A percentile compares a stretch with the other conserved stretches of the same genome.
These are phyloP conservation scores for Kurtzmaniella quercitrusa DNA, from an alignment of 1,139 yeast species.

Conservation along the genomic window DNA sequence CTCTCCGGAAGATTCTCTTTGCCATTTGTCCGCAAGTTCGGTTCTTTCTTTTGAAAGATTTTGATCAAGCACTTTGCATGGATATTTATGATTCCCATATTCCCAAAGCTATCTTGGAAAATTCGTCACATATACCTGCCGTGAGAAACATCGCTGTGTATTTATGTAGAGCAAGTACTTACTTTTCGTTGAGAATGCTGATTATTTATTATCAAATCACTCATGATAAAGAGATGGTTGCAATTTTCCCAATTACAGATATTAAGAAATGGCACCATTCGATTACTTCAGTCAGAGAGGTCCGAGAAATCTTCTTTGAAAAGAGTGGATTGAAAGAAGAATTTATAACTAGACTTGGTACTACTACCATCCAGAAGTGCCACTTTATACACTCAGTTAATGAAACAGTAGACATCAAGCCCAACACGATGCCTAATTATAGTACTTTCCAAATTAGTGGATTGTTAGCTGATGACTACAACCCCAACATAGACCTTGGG, in stretches of 20 bases:
- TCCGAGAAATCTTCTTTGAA: constrained; percentile 23
- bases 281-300: constrained; percentile 21
- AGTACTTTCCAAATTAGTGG: constrained; percentile 2
- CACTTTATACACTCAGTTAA: constrained; percentile 24
- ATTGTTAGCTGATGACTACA: constrained; percentile 2
- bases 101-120: constrained; percentile 24
- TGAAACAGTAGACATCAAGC: background rate
- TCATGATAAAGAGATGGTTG: constrained; percentile 19
- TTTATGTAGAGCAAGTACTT: constrained; percentile 29
- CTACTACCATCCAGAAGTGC: constrained; percentile 20
- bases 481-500: background rate
- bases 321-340: constrained; percentile 24
- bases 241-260: constrained; percentile 27
- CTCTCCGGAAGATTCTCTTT: constrained; percentile 31
- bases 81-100: constrained; percentile 28
- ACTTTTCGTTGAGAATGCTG: constrained; percentile 21
- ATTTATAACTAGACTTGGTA: constrained; percentile 23
- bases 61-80: constrained; percentile 40
- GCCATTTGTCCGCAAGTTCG: constrained; percentile 41
- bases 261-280: constrained; percentile 26
- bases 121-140: constrained; percentile 17
- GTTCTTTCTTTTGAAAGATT: constrained; percentile 38
- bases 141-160: constrained; percentile 28
- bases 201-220: constrained; percentile 27
- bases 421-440: background rate